These are phyloP conservation scores for Curvularia spicifera DNA, from an alignment of 2,329 filamentous ascomycete genomes.

Conservation along the genomic window DNA sequence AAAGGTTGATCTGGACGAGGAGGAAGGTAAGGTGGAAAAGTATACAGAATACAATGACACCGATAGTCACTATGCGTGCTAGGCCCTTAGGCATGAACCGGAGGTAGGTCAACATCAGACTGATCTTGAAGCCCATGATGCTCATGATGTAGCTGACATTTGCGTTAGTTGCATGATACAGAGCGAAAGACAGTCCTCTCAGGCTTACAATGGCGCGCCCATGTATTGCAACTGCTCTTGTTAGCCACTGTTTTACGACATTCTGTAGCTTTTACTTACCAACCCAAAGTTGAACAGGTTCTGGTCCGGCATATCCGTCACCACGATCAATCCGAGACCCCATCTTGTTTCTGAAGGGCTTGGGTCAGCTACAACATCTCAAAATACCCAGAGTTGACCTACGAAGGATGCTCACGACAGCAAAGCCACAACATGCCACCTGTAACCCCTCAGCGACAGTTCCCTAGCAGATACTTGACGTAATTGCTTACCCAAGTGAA, in stretches of 20 bases:
- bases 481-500: slow-evolving; percentile 20
- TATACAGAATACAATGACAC: slow-evolving; percentile 18
- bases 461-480: not conserved
- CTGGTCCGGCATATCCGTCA: slow-evolving; percentile 19
- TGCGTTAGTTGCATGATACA: not conserved
- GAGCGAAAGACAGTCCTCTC: not conserved
- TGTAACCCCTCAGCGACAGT: not conserved
- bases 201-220: slow-evolving; percentile 24
- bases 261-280: not conserved
- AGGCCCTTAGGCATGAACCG: slow-evolving; percentile 25
- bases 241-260: slow-evolving; percentile 3
- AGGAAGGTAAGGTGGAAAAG: slow-evolving; percentile 24
- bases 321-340: slow-evolving; percentile 19
- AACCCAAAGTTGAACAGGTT: slow-evolving; percentile 26
- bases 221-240: slow-evolving; percentile 23
- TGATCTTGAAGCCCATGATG: slow-evolving; percentile 26
- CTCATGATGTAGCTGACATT: slow-evolving; percentile 21
- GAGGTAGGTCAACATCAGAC: slow-evolving; percentile 22
- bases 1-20: slow-evolving; percentile 21
- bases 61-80: slow-evolving; percentile 17
- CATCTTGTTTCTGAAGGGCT: slow-evolving; percentile 18
- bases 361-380: not conserved
- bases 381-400: not conserved
- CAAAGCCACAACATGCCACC: slow-evolving; percentile 23
- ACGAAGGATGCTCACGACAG: slow-evolving; percentile 20